Conservation (phyloP, 805 yeast species). For the Vanderwaltozyma yarrowii region DNA sequence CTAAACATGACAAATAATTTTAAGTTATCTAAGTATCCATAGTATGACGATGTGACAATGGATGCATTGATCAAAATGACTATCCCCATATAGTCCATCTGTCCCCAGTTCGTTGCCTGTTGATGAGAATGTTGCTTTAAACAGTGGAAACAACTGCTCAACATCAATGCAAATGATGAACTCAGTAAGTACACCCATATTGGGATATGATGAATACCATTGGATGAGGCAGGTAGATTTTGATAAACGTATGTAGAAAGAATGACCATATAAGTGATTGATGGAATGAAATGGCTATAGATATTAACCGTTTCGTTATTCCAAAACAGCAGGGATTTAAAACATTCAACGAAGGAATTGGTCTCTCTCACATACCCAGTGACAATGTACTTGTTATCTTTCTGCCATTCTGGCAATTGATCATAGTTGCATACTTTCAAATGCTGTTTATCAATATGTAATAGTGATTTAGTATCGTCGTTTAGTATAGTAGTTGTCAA, state of each 20-base stretch:
- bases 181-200: slow-evolving; percentile 40
- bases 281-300: slow-evolving; percentile 38
- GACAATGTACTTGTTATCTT: slow-evolving; percentile 55
- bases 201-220: slow-evolving; percentile 11
- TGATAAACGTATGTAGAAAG: background rate
- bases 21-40: slow-evolving; percentile 39
- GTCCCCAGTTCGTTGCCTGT: slow-evolving; percentile 50
- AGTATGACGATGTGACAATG: slow-evolving; percentile 39
- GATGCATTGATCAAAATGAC: slow-evolving; percentile 55
- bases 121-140: slow-evolving; percentile 52
- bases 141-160: slow-evolving; percentile 58
- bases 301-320: slow-evolving; percentile 71
- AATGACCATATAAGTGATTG: background rate
- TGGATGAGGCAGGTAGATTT: too few species aligned
- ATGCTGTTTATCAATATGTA: background rate
- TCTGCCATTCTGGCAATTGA: slow-evolving; percentile 64
- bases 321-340: slow-evolving; percentile 39
- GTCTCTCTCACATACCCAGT: slow-evolving; percentile 56
- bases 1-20: slow-evolving; percentile 31
- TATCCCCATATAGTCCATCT: slow-evolving; percentile 65
- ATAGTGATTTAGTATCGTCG: too few species aligned
- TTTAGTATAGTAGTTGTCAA: too few species aligned
- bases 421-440: slow-evolving; percentile 24
- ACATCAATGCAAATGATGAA: slow-evolving; percentile 44
- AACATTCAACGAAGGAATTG: slow-evolving; percentile 34